Base-by-base conservation (phyloP, 129 eudicot species). In the Solidago caesia region DNA sequence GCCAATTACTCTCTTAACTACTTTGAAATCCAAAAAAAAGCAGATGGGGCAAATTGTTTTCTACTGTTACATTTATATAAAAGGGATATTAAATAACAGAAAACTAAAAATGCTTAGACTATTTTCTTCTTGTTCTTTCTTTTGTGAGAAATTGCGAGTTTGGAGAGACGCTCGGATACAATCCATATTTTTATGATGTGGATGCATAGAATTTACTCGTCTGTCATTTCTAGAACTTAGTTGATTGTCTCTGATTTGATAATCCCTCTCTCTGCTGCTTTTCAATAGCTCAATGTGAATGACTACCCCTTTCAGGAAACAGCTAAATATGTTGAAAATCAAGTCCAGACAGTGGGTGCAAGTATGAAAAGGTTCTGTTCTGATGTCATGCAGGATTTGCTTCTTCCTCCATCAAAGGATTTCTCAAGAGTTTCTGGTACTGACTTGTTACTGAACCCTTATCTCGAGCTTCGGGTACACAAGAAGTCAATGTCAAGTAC, bases 361-460 rank as follows among this genome's bases (percentile, higher is more conserved):
- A 83, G 85, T 84, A 86, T 94, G 79, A 94, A 91, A 85, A 87
- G 84, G 76, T 86, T 94, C 82, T 94, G 86, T 75, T 78, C 99
- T 61, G 97, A 91, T 64, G 97, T 94, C 26, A 81, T 91, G 85
- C 89, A 88, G 84, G 99, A 94, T 87, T 47, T 94, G 82, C 76
- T 76, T 73, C 88, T 89, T 29, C 84, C 84, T 21, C 79, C 87
- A 10, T 80, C 84, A 26, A 55, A 63, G 41, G 94, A 87, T 85
- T 85, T 87, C n/a, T 65, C 80, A 33, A 81, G 76, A 81, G 82
- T 81, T 64, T 76, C 87, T 47, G 73, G 78, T 66, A 71, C 82
- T 57, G 95, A 85, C 15, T 77, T 82, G 70, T 72, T 86, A 55
- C 79, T 84, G 26, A 84, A 84, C 65, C 87, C 89, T 9, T 88